Evolutionary conservation across 352 stramenopile species (phyloP), one percentile per base, ranked within the genome.

Genomic region (Phytophthora tubulina): DNA sequence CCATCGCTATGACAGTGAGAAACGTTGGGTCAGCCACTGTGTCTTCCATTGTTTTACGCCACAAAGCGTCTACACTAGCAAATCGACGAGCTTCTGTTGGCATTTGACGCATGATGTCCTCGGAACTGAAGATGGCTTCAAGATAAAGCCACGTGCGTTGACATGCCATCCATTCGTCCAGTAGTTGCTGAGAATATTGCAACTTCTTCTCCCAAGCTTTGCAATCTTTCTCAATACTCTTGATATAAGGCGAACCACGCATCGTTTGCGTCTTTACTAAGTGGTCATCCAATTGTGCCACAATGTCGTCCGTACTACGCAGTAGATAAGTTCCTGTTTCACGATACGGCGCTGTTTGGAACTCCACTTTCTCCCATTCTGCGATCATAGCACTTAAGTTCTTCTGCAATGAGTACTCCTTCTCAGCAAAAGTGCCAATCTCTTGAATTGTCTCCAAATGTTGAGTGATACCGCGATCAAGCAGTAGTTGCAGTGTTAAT

Each of bases 21-120:
- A 97, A 97, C 41, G 87, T 96, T 2, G 93, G 90, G 21, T 98
- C 90, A 0, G 82, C 85, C 2, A 95, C 85, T 0, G 92, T 96
- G 32, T 98, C 92, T 44, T 96, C 88, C 92, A 98, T 97, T 1
- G 89, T 97, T 75, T 97, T 96, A n/a, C 90, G 82, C 93, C 93
- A 98, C 2, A 97, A 55, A 8, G 89, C 86, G 58, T 97, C 93
- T 39, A 98, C 92, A 39, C 85, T 94, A 5, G 89, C 91, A 70
- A 98, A 98, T 0, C 92, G 86, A 38, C 91, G 78, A 2, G 91
- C 91, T 54, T 98, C 94, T 0, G 92, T 97, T 4, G 95, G 96
- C 85, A 99, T 97, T 80, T 99, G 96, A 10, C 95, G 81, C 92
- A 98, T 98, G 49, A 99, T 99, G 63, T 99, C 96, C 42, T 98